Conservation (phyloP, 257 asterid genomes). For the Cynanchum wilfordii region DNA sequence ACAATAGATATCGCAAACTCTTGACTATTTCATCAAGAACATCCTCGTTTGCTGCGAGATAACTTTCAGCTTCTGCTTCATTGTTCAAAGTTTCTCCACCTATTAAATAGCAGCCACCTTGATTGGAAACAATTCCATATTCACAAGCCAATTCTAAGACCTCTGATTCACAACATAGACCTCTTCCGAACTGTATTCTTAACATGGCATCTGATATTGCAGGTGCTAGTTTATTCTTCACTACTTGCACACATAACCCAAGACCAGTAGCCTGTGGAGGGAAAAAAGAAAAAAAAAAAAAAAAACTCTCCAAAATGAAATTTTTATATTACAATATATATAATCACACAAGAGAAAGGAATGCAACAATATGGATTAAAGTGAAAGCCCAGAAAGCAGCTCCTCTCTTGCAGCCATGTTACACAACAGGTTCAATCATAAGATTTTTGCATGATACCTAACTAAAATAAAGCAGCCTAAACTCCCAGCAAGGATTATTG, state of each 20-base stretch:
- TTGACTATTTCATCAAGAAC: slow-evolving; percentile 46
- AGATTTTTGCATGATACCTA: background rate
- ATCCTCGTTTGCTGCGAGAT: slow-evolving; percentile 48
- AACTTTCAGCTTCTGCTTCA: slow-evolving; percentile 54
- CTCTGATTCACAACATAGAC: slow-evolving; percentile 57
- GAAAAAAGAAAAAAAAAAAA: slow-evolving; percentile 1
- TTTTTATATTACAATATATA: background rate
- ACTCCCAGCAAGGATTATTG: background rate
- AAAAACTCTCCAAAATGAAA: background rate
- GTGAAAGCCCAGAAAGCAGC: background rate
- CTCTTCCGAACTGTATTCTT: slow-evolving; percentile 62
- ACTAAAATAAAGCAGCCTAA: slow-evolving; percentile 1
- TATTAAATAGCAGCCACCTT: slow-evolving; percentile 49
- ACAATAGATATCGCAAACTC: slow-evolving; percentile 59
- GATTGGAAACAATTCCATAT: slow-evolving; percentile 61
- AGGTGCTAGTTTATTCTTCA: slow-evolving; percentile 87
- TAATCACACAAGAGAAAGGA: background rate
- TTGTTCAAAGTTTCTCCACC: slow-evolving; percentile 49
- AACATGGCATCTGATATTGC: slow-evolving; percentile 67
- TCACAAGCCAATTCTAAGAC: slow-evolving; percentile 86
- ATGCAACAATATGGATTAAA: background rate
- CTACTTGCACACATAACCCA: slow-evolving; percentile 65
- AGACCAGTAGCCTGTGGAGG: slow-evolving; percentile 75
- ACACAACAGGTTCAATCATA: background rate
- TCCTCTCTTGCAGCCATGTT: background rate